These are phyloP conservation scores for Obba rivulosa DNA, from an alignment of 768 basidiomycete genomes.

Conservation along the genomic window DNA sequence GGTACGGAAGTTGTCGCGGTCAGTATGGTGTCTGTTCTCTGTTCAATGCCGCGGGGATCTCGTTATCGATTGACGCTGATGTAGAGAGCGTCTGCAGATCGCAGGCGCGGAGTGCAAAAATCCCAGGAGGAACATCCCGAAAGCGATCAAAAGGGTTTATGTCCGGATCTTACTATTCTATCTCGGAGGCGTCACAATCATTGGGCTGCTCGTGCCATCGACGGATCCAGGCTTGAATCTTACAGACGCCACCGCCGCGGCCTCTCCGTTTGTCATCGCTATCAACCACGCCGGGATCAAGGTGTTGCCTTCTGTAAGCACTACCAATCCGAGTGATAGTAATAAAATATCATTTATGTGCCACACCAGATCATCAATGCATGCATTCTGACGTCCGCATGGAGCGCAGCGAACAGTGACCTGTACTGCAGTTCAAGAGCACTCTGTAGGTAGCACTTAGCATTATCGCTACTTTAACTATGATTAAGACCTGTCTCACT, in stretches of 20 bases:
- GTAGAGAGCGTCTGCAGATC: conserved; percentile 19
- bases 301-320: conserved; percentile 44
- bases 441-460: conserved; percentile 27
- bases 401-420: conserved; percentile 38
- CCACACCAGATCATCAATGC: conserved; percentile 24
- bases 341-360: too few relatives aligned
- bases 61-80: too few relatives aligned
- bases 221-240: conserved; percentile 37
- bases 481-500: conserved; percentile 7
- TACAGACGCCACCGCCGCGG: conserved; percentile 33
- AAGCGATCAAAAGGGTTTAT: conserved; percentile 41
- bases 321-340: too few relatives aligned
- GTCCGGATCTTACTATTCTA: conserved; percentile 46
- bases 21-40: conserved; percentile 7
- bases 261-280: conserved; percentile 56
- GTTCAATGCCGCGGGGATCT: not conserved
- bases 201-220: conserved; percentile 46
- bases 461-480: too few relatives aligned
- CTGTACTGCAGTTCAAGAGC: conserved; percentile 35
- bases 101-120: conserved; percentile 47
- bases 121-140: conserved; percentile 39
- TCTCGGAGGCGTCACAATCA: conserved; percentile 36
- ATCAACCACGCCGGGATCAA: conserved; percentile 53
- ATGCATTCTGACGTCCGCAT: conserved; percentile 27
- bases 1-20: conserved; percentile 52